Evolutionary conservation across 345 rosid genomes (phyloP).

Genomic region (Murraya paniculata): DNA sequence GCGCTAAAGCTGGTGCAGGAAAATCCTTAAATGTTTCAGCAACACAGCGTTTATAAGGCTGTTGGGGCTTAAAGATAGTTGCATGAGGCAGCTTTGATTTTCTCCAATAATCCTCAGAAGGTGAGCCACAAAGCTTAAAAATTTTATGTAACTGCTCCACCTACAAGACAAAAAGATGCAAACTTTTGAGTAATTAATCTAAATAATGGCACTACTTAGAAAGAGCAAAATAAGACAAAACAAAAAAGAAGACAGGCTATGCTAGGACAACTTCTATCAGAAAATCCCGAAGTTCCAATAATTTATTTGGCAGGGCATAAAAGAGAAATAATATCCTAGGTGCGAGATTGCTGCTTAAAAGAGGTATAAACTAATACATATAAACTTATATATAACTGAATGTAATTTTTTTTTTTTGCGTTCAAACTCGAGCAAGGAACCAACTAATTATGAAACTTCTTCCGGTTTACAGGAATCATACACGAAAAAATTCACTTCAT

Average conservation of each 20-base stretch:
- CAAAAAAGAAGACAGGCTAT: not conserved
- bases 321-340: not conserved
- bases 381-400: not conserved
- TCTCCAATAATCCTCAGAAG: constrained; percentile 91
- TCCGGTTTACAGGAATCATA: not conserved
- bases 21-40: constrained; percentile 94
- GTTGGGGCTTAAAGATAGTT: constrained; percentile 95
- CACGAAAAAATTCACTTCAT: not conserved
- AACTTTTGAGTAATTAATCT: not conserved
- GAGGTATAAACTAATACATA: not conserved
- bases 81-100: constrained; percentile 97
- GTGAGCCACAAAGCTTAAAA: constrained; percentile 97
- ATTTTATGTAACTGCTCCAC: constrained; percentile 99
- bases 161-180: constrained; percentile 38
- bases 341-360: not conserved
- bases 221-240: not conserved
- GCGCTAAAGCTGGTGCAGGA: constrained; percentile 79
- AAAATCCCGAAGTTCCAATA: not conserved
- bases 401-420: not conserved
- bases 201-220: not conserved
- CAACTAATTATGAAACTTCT: not conserved
- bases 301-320: not conserved
- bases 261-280: not conserved
- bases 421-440: not conserved
- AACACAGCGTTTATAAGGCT: constrained; percentile 87